Conservation (phyloP, 768 basidiomycete species). For the Hypholoma sublateritium region DNA sequence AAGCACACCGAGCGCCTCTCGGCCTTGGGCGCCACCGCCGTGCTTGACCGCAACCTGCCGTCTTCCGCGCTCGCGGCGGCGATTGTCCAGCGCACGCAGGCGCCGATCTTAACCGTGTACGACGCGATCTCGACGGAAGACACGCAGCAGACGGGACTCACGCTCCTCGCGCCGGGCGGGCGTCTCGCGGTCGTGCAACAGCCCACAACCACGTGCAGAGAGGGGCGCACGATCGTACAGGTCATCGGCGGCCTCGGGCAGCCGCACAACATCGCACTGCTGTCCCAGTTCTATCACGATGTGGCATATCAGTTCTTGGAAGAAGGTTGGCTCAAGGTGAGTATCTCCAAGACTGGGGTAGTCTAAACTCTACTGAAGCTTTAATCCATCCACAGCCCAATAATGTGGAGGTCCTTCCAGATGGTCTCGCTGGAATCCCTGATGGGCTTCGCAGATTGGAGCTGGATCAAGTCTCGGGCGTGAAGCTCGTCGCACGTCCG, state of each 20-base stretch:
- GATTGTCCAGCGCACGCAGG: not conserved
- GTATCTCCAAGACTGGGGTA: not conserved
- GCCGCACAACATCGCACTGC: not conserved
- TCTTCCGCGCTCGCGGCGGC: not conserved
- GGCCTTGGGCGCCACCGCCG: constrained; percentile 36
- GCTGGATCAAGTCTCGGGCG: constrained; percentile 9
- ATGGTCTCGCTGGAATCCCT: constrained; percentile 7
- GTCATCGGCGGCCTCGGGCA: not conserved
- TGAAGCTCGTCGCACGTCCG: constrained; percentile 15
- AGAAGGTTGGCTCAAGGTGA: constrained; percentile 1
- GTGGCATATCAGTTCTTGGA: not conserved
- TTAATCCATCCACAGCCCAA: not conserved
- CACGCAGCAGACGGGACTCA: constrained; percentile 1
- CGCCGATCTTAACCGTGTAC: not conserved
- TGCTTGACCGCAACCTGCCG: constrained; percentile 20
- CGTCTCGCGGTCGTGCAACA: not conserved
- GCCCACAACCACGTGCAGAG: not conserved
- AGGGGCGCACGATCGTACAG: not conserved
- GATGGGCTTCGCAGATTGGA: constrained; percentile 11
- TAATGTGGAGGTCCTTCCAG: constrained; percentile 1
- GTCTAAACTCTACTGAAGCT: too few relatives aligned
- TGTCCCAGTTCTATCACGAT: constrained; percentile 4
- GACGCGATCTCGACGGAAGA: not conserved
- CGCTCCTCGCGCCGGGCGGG: not conserved
- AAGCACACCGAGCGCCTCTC: constrained; percentile 27